Conservation (phyloP, 169 alveolate genomes). For the Cytauxzoon felis region DNA sequence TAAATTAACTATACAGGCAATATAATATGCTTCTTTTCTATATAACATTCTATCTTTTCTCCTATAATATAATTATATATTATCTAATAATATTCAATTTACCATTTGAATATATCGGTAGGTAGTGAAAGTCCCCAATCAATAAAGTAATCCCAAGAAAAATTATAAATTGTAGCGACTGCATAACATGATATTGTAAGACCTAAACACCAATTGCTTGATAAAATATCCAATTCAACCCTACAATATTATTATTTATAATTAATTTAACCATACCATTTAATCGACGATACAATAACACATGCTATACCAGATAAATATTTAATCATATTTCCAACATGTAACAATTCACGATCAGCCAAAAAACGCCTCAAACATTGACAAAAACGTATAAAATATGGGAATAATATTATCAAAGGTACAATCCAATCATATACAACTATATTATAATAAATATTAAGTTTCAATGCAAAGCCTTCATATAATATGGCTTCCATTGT, state of each 20-base stretch:
- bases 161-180: constrained; percentile 77
- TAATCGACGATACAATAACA: constrained; percentile 50
- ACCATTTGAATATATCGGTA: constrained; percentile 61
- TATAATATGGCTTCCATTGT: too few relatives aligned
- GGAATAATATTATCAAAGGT: constrained; percentile 75
- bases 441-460: constrained; percentile 12
- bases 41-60: constrained; percentile 51
- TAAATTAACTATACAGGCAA: constrained; percentile 57
- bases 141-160: constrained; percentile 80
- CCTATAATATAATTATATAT: constrained; percentile 1
- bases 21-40: constrained; percentile 50
- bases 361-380: constrained; percentile 79
- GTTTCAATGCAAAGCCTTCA: too few relatives aligned
- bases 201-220: constrained; percentile 54
- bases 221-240: constrained; percentile 14
- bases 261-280: constrained; percentile 46
- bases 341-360: constrained; percentile 1
- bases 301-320: constrained; percentile 12
- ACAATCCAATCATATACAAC: constrained; percentile 67
- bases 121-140: constrained; percentile 82
- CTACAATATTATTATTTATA: neutral
- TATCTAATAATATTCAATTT: neutral
- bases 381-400: constrained; percentile 76
- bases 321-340: constrained; percentile 37
- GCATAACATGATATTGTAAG: constrained; percentile 73